Evolutionary conservation across 208 protist genomes (phyloP).

Genomic region (Leptomonas pyrrhocoris): DNA sequence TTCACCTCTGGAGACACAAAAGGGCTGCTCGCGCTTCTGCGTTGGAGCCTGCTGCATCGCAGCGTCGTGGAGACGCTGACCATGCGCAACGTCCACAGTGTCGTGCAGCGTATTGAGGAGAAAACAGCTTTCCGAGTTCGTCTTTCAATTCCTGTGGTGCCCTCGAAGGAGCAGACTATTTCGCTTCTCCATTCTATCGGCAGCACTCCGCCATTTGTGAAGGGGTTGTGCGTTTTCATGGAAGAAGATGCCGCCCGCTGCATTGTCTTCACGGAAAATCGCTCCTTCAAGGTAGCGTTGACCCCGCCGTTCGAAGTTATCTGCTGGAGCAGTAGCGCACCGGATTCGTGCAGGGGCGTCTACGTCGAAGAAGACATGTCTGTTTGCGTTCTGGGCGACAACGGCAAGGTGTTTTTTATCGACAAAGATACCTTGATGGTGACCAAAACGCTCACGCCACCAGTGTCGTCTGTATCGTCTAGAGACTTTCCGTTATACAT

Average conservation of each 20-base stretch:
- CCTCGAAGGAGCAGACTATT: constrained; percentile 43
- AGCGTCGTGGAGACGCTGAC: constrained; percentile 21
- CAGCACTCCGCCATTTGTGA: constrained; percentile 23
- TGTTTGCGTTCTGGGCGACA: constrained; percentile 43
- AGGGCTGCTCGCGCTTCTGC: constrained; percentile 50
- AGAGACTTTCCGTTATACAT: constrained; percentile 50
- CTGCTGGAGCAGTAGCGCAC: constrained; percentile 28
- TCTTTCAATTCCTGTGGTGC: constrained; percentile 45
- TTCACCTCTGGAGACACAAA: constrained; percentile 59
- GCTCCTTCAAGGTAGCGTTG: constrained; percentile 32
- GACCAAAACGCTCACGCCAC: constrained; percentile 25
- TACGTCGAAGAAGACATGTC: constrained; percentile 46
- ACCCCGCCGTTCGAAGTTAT: constrained; percentile 27
- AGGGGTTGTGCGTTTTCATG: constrained; percentile 35
- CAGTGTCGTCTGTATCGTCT: not conserved
- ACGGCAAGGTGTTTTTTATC: constrained; percentile 46
- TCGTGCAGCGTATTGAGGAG: constrained; percentile 52
- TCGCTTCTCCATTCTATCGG: constrained; percentile 48
- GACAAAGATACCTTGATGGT: constrained; percentile 51
- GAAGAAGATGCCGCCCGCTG: constrained; percentile 30
- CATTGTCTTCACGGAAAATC: constrained; percentile 41
- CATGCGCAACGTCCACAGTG: constrained; percentile 32
- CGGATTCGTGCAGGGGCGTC: constrained; percentile 33
- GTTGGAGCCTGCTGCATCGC: constrained; percentile 54
- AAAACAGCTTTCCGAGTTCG: constrained; percentile 43